A percentile compares a stretch with the other conserved stretches of the same genome.
phyloP scores from a whole-genome alignment of 2,329 filamentous ascomycete species.

The Balansia obtecta region DNA sequence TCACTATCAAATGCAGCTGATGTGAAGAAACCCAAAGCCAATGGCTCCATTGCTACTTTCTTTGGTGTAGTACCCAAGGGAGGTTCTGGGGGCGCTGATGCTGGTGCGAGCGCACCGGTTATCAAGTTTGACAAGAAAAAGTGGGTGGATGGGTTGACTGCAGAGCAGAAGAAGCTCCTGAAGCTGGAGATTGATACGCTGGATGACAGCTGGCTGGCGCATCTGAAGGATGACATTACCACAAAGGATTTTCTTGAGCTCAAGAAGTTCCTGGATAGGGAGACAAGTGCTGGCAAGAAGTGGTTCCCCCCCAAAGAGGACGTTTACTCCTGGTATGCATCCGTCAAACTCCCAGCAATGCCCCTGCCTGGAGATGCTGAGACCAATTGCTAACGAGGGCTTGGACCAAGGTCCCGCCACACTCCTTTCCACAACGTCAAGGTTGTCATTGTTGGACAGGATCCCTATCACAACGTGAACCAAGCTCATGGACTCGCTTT shows the following conservation, averaged over 20 bases:
- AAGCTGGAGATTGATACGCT: slow-evolving; percentile 86
- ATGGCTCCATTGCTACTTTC: slow-evolving; percentile 79
- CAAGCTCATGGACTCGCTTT: slow-evolving; percentile 96
- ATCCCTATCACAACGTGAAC: slow-evolving; percentile 91
- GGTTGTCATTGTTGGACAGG: slow-evolving; percentile 87
- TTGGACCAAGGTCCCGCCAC: slow-evolving; percentile 36
- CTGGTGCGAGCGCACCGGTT: slow-evolving; percentile 19
- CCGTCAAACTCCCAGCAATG: background rate
- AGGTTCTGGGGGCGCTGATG: slow-evolving; percentile 7
- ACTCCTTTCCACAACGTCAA: slow-evolving; percentile 84
- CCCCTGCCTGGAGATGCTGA: background rate
- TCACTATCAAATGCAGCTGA: slow-evolving; percentile 32
- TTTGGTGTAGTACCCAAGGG: slow-evolving; percentile 57
- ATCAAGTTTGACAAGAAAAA: slow-evolving; percentile 74
- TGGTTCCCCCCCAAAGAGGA: slow-evolving; percentile 82
- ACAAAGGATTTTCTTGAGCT: slow-evolving; percentile 72
- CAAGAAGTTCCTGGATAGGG: slow-evolving; percentile 75
- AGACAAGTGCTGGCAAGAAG: slow-evolving; percentile 60
- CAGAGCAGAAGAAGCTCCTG: slow-evolving; percentile 72
- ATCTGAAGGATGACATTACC: slow-evolving; percentile 75
- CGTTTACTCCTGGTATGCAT: slow-evolving; percentile 78
- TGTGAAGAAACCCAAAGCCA: slow-evolving; percentile 59
- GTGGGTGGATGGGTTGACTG: slow-evolving; percentile 70
- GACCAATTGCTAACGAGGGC: background rate
- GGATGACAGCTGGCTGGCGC: slow-evolving; percentile 80